Evolutionary conservation across 2,329 filamentous ascomycete species (phyloP), one percentile per base, ranked within the genome.

Genomic region (Aotearoamyces nothofagi): DNA sequence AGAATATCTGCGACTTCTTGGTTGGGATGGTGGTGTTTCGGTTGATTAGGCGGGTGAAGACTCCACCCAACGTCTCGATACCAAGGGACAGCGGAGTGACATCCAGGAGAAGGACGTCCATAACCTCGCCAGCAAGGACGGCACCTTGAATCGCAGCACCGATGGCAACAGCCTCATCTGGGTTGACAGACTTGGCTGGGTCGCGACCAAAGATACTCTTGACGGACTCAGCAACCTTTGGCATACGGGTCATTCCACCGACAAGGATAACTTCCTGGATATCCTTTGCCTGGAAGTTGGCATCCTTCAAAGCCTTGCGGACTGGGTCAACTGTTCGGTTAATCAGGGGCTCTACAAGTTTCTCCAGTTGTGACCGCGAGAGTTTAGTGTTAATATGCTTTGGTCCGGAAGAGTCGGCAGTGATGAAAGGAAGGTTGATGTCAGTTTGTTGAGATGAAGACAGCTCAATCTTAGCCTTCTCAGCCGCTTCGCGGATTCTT

Each of bases 201-300:
- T 94, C 87, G 54, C 86, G 86, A 43, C 86, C 86, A 58, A 96
- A 96, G 56, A 94, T 86, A 65, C 65, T 74, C 78, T 93, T 93
- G 57, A 94, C 86, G 24, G 84, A 90, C 65, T 94, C 84, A 39
- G 73, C 69, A 43, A 96, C 87, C 78, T 94, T 94, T 56, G 87
- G 87, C 86, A 96, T 96, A 66, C 87, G 87, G 47, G 87, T 94
- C 86, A 94, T 94, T 62, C 87, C 87, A 75, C 87, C 87, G 32
- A 96, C 87, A 24, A 96, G 78, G 56, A 96, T 93, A 45, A 96
- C 82, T 55, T 96, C 87, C 61, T 94, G 82, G 54, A 96, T 92
- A 38, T 94, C 86, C 65, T 84, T 92, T 46, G 86, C 73, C 57
- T 81, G 66, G 26, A 96, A 73, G 58, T 77, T 75, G 54, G 87